Conservation (phyloP, 495 filamentous ascomycete genomes). For the Aspergillus baeticus region DNA sequence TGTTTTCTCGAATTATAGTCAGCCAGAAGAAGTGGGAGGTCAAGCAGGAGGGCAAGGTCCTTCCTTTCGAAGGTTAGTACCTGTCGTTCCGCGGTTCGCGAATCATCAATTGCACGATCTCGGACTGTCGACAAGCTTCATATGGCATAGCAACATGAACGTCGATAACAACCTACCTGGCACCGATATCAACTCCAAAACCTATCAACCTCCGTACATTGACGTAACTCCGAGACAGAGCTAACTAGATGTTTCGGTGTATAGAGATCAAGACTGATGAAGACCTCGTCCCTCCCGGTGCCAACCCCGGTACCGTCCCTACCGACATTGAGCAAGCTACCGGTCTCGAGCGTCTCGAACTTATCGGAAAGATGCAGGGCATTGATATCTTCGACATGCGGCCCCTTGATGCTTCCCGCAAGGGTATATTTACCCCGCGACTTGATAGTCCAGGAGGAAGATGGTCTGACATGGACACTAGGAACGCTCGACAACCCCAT, state of each 20-base stretch:
- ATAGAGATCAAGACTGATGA: slow-evolving; percentile 78
- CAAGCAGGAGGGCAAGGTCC: slow-evolving; percentile 43
- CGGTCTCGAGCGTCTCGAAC: slow-evolving; percentile 96
- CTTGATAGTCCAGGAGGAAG: neutral
- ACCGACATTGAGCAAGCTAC: slow-evolving; percentile 93
- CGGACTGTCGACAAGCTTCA: slow-evolving; percentile 3
- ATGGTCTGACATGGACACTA: slow-evolving; percentile 23
- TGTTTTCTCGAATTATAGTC: slow-evolving; percentile 23
- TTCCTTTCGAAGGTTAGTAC: slow-evolving; percentile 46
- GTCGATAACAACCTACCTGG: neutral
- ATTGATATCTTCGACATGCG: slow-evolving; percentile 98
- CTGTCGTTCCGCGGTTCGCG: slow-evolving; percentile 1
- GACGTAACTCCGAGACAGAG: slow-evolving; percentile 1
- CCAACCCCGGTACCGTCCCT: slow-evolving; percentile 76
- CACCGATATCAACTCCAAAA: neutral
- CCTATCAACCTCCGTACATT: neutral
- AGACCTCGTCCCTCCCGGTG: slow-evolving; percentile 84
- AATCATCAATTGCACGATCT: slow-evolving; percentile 15
- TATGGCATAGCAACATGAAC: neutral
- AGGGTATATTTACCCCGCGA: slow-evolving; percentile 54
- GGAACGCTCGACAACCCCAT: slow-evolving; percentile 91
- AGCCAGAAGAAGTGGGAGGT: slow-evolving; percentile 36
- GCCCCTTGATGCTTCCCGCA: slow-evolving; percentile 86
- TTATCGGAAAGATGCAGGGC: slow-evolving; percentile 98
- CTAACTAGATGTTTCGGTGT: slow-evolving; percentile 12